These are phyloP conservation scores for Jacaranda mimosifolia DNA, from an alignment of 257 asterid genomes.

Conservation along the genomic window DNA sequence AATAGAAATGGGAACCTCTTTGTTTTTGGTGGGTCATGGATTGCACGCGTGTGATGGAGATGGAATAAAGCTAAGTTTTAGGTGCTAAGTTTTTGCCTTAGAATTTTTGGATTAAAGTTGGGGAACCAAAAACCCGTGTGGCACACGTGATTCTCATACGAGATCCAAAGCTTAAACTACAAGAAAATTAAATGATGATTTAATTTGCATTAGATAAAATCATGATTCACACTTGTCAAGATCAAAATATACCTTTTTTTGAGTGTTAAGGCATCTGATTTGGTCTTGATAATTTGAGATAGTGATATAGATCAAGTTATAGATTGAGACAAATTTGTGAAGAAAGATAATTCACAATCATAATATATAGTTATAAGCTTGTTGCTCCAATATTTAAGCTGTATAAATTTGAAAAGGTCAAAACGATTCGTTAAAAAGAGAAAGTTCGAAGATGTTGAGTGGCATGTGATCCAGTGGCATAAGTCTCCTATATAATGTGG, in stretches of 20 bases:
- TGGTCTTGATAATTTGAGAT: too few relatives aligned
- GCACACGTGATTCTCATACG: conserved; percentile 32
- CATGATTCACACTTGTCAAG: not conserved
- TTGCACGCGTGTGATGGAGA: conserved; percentile 38
- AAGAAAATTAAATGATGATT: not conserved
- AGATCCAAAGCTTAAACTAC: conserved; percentile 6
- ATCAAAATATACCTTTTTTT: not conserved
- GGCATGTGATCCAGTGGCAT: too few relatives aligned
- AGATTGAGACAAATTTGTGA: too few relatives aligned
- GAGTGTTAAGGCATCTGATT: not conserved
- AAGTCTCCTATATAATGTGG: too few relatives aligned
- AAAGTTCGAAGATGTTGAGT: too few relatives aligned
- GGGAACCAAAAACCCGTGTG: conserved; percentile 33
- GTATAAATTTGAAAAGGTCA: too few relatives aligned
- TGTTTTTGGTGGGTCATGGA: conserved; percentile 35
- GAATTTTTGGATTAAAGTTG: not conserved
- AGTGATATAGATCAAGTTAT: too few relatives aligned
- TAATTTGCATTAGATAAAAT: not conserved
- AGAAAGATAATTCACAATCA: too few relatives aligned
- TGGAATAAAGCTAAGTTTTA: conserved; percentile 40
- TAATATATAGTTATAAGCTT: too few relatives aligned
- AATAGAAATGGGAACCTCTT: conserved; percentile 10
- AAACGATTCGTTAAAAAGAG: too few relatives aligned
- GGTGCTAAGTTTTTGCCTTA: conserved; percentile 6
- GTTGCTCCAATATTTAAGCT: too few relatives aligned